Percentiles rank a stretch among this genome's conserved stretches.
Evolutionary conservation across 345 rosid genomes (phyloP).

Genomic region (Hypericum perforatum): DNA sequence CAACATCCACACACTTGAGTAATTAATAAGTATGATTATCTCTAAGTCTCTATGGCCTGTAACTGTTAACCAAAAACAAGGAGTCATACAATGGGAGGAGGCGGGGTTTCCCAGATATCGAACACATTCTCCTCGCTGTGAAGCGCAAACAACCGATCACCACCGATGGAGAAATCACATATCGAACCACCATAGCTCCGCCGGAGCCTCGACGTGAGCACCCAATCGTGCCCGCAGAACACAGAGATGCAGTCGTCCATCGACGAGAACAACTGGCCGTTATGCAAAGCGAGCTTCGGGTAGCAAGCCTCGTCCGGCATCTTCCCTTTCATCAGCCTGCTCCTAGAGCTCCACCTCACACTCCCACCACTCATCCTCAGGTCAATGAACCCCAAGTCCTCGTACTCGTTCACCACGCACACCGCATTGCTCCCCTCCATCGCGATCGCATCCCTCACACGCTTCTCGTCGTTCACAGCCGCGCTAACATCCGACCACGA

Average conservation of each 20-base stretch:
- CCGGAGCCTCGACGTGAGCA: conserved; percentile 69
- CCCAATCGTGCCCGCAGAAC: conserved; percentile 82
- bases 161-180: conserved; percentile 85
- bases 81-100: conserved; percentile 56
- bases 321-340: conserved; percentile 72
- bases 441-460: conserved; percentile 89
- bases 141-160: conserved; percentile 83
- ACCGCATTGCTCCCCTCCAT: conserved; percentile 77
- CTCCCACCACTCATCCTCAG: conserved; percentile 54
- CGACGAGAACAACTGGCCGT: conserved; percentile 82
- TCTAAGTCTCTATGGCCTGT: conserved; percentile 6
- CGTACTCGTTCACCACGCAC: conserved; percentile 89
- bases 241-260: conserved; percentile 89
- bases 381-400: conserved; percentile 92
- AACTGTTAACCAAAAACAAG: neutral
- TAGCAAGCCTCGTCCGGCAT: conserved; percentile 89
- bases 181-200: conserved; percentile 73
- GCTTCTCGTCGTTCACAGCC: conserved; percentile 54
- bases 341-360: conserved; percentile 93
- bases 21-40: neutral
- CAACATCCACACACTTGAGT: conserved; percentile 10
- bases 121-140: conserved; percentile 91
- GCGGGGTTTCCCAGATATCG: conserved; percentile 85
- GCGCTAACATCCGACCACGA: conserved; percentile 84
- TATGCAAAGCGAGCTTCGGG: conserved; percentile 76